Evolutionary conservation across 495 filamentous ascomycete genomes (phyloP), one percentile per base, ranked within the genome.

Genomic region (Tuber umbilicatum): DNA sequence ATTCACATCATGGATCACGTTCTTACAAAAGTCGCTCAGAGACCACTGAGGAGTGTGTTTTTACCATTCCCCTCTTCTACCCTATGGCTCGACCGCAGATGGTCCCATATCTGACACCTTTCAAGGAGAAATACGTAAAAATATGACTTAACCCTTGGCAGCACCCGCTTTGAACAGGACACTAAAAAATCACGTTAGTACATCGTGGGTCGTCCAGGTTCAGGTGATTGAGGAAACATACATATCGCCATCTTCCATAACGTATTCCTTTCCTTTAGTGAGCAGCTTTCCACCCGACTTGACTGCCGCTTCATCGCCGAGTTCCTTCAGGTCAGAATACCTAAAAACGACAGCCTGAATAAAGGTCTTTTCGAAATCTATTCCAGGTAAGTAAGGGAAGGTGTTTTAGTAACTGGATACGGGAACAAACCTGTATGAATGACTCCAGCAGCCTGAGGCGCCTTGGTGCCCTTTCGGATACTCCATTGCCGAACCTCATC

Each of bases 401-500:
- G 39, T 31, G n/a, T 16, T 23, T n/a, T 35, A 31, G 12, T 50
- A 47, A 73, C 78, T 19, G 81, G 83, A 84, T 83, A 41, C 3
- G 19, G 14, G 27, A 47, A 73, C 76, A 19, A 9, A 79, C 77
- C 77, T 73, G 91, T 92, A 85, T 99, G 96, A 79, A 99, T 99
- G 73, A 98, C 96, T 86, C 96, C 96, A 23, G 96, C 95, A 68
- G 96, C 95, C 82, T 94, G 92, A 27, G 96, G 96, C 45, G 96
- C 96, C 86, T 99, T 99, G 79, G 92, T 96, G 74, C 93, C 94
- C 83, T 94, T 94, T 64, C 96, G 89, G 83, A 99, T 94, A 43
- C 94, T 98, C 96, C 96, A 99, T 84, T 99, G 96, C 75, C 96
- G 89, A 72, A 99, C 96, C 86, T 99, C 96, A 82, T 99, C 96